Evolutionary conservation across 2,329 filamentous ascomycete genomes (phyloP).

Genomic region (Pyricularia sp.): DNA sequence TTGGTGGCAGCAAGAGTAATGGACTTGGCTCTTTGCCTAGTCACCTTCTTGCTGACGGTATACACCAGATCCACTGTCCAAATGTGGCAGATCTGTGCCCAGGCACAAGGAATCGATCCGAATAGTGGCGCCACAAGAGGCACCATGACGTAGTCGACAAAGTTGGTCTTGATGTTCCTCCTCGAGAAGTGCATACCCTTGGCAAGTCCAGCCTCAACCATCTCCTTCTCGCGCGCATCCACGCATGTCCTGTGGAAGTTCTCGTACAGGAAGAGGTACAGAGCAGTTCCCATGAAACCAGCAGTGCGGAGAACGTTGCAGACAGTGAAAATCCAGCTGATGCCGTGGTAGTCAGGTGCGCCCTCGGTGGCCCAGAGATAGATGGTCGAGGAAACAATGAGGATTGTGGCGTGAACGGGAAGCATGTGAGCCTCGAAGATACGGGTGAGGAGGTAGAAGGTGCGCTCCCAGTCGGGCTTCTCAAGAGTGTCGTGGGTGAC

Average conservation of each 20-base stretch:
- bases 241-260: constrained; percentile 55
- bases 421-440: constrained; percentile 69
- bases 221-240: constrained; percentile 52
- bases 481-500: constrained; percentile 41
- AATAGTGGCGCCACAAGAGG: constrained; percentile 60
- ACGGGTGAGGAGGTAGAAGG: constrained; percentile 52
- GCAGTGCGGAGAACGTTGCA: constrained; percentile 51
- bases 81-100: constrained; percentile 61
- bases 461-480: constrained; percentile 43
- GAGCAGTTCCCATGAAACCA: constrained; percentile 53
- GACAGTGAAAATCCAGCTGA: constrained; percentile 50
- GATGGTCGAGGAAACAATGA: constrained; percentile 52
- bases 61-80: constrained; percentile 63
- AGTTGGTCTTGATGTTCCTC: constrained; percentile 44
- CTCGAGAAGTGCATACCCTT: constrained; percentile 58
- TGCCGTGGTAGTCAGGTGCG: constrained; percentile 37
- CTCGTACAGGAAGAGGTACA: constrained; percentile 60
- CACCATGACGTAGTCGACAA: constrained; percentile 54
- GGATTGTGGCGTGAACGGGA: constrained; percentile 56
- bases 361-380: constrained; percentile 47
- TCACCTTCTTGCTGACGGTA: constrained; percentile 62
- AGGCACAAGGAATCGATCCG: constrained; percentile 56
- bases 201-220: constrained; percentile 53
- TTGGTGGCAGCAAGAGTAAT: constrained; percentile 32
- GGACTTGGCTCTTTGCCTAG: constrained; percentile 37